A percentile compares a stretch with the other conserved stretches of the same genome.
phyloP scores from a whole-genome alignment of 768 basidiomycete species.

The Mycena vitilis region DNA sequence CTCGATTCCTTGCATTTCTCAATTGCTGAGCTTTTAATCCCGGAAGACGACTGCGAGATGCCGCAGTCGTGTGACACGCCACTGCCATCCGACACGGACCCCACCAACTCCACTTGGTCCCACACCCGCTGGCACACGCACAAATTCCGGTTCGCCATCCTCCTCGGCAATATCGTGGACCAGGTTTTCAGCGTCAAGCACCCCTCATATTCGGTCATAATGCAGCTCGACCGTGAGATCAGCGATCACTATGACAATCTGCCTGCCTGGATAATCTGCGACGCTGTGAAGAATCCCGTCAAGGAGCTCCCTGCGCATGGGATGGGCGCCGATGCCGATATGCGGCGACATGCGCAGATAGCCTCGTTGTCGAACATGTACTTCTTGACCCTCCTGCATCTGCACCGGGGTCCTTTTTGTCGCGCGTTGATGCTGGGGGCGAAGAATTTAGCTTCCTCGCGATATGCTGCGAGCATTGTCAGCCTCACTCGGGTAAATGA shows the following conservation, averaged over 20 bases:
- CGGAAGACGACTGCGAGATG: slow-evolving; percentile 40
- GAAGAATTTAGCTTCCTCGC: slow-evolving; percentile 31
- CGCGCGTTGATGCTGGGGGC: slow-evolving; percentile 37
- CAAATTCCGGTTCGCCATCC: slow-evolving; percentile 39
- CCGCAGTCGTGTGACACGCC: slow-evolving; percentile 40
- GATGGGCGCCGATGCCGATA: slow-evolving; percentile 25
- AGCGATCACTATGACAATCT: slow-evolving; percentile 36
- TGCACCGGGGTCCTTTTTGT: slow-evolving; percentile 41
- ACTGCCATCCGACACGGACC: slow-evolving; percentile 37
- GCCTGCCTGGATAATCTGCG: slow-evolving; percentile 38
- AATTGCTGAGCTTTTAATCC: neutral
- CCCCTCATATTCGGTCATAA: slow-evolving; percentile 37
- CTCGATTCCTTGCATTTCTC: neutral
- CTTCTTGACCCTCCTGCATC: slow-evolving; percentile 36
- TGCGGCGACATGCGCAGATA: slow-evolving; percentile 33
- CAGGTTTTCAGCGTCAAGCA: slow-evolving; percentile 36
- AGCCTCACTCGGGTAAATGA: slow-evolving; percentile 32
- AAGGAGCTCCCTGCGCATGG: slow-evolving; percentile 33
- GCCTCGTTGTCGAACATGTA: slow-evolving; percentile 38
- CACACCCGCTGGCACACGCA: slow-evolving; percentile 39
- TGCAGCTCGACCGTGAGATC: slow-evolving; percentile 39
- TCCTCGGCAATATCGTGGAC: slow-evolving; percentile 39
- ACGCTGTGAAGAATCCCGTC: slow-evolving; percentile 38
- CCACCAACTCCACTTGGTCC: slow-evolving; percentile 32
- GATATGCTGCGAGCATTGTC: slow-evolving; percentile 35